A percentile compares a stretch with the other conserved stretches of the same genome.
Evolutionary conservation across 768 basidiomycete genomes (phyloP).

Genomic region (Paxillus rubicundulus): DNA sequence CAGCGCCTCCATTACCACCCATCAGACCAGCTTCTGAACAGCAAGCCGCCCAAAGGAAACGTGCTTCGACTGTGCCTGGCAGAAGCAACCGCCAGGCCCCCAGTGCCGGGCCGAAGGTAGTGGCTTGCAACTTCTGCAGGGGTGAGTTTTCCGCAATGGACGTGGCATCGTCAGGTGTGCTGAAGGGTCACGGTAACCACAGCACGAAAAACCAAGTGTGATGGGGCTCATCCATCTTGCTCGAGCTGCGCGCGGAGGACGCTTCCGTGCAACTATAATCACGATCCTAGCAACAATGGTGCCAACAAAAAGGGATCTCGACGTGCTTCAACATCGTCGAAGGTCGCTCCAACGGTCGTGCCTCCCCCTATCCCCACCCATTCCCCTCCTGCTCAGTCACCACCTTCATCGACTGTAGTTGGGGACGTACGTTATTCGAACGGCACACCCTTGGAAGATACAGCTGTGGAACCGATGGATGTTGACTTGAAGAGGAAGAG

Average conservation of each 20-base stretch:
- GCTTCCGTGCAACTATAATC: conserved; percentile 77
- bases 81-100: conserved; percentile 57
- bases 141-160: conserved; percentile 44
- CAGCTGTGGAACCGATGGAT: conserved; percentile 45
- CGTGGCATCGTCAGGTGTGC: conserved; percentile 5
- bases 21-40: conserved; percentile 66
- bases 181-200: conserved; percentile 3
- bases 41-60: conserved; percentile 66
- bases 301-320: conserved; percentile 40
- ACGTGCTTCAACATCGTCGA: conserved; percentile 54
- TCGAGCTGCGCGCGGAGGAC: conserved; percentile 77
- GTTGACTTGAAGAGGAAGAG: conserved; percentile 59
- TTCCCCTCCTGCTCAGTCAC: conserved; percentile 57
- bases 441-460: conserved; percentile 39
- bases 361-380: conserved; percentile 38
- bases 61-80: conserved; percentile 66
- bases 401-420: conserved; percentile 38
- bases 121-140: conserved; percentile 87
- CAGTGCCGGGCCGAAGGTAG: conserved; percentile 78
- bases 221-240: conserved; percentile 82
- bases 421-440: conserved; percentile 34
- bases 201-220: conserved; percentile 90
- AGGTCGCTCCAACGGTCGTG: conserved; percentile 20
- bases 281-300: conserved; percentile 45
- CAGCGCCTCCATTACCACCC: conserved; percentile 60